These are phyloP conservation scores for Aspergillus nidulans DNA, from an alignment of 495 filamentous ascomycete species.

Conservation along the genomic window DNA sequence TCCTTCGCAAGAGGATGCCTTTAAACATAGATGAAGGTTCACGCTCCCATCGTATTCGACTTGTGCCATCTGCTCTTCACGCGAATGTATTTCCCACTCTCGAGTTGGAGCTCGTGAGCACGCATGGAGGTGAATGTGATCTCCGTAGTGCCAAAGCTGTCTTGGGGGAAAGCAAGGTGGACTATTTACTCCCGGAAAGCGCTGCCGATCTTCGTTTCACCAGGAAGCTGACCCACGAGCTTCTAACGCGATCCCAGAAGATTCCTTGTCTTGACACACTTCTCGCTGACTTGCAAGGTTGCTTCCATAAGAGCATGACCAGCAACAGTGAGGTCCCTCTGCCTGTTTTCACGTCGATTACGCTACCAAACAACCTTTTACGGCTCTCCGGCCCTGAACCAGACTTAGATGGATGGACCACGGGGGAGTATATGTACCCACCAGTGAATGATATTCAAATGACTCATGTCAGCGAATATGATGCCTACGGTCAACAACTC, in stretches of 20 bases:
- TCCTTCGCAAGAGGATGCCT: constrained; percentile 25
- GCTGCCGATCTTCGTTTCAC: constrained; percentile 40
- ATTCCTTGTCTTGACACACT: constrained; percentile 16
- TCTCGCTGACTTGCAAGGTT: constrained; percentile 14
- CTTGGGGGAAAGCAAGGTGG: constrained; percentile 27
- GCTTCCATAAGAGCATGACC: constrained; percentile 11
- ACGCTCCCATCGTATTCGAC: constrained; percentile 25
- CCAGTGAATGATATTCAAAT: constrained; percentile 26
- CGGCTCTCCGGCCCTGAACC: not conserved
- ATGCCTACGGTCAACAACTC: constrained; percentile 26
- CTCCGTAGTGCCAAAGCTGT: constrained; percentile 30
- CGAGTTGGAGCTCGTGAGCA: constrained; percentile 29
- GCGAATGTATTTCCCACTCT: constrained; percentile 27
- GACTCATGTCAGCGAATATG: constrained; percentile 26
- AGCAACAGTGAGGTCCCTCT: constrained; percentile 11
- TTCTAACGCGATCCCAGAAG: constrained; percentile 11
- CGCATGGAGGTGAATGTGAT: constrained; percentile 9
- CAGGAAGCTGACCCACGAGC: constrained; percentile 27
- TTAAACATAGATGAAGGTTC: constrained; percentile 4
- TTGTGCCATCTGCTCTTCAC: constrained; percentile 28
- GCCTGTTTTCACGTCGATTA: constrained; percentile 30
- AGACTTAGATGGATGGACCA: constrained; percentile 6
- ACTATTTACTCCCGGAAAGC: constrained; percentile 42
- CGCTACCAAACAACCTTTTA: constrained; percentile 23
- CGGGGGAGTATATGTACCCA: constrained; percentile 35